Conservation (phyloP, 1,139 yeast species). For the Candida sanyaensis region DNA sequence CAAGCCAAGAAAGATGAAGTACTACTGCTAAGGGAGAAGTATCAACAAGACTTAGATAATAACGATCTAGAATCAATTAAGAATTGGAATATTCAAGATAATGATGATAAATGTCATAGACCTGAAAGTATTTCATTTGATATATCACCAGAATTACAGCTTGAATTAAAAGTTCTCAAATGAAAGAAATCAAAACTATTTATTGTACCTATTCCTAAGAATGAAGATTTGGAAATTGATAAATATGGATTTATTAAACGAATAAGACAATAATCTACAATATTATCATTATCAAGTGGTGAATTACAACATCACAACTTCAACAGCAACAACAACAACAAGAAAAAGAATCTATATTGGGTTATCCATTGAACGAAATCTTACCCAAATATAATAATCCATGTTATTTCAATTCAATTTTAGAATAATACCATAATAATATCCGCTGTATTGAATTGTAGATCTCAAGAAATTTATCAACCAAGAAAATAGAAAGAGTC, state of each 20-base stretch:
- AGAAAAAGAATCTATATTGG: conserved; percentile 57
- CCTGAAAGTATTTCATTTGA: background rate
- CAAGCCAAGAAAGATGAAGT: conserved; percentile 52
- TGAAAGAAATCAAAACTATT: conserved; percentile 1
- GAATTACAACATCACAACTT: conserved; percentile 3
- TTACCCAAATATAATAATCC: conserved; percentile 38
- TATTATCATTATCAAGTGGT: conserved; percentile 1
- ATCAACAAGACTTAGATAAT: background rate
- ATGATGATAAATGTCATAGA: background rate
- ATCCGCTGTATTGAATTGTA: conserved; percentile 76
- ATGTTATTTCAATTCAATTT: conserved; percentile 33
- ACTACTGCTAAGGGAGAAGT: conserved; percentile 23
- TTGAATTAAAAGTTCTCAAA: conserved; percentile 39
- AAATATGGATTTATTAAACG: conserved; percentile 51
- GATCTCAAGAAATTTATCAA: conserved; percentile 94
- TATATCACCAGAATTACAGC: conserved; percentile 29
- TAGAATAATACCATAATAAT: conserved; percentile 74
- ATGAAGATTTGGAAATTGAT: conserved; percentile 36
- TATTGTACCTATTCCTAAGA: background rate
- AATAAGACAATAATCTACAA: background rate
- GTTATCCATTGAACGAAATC: conserved; percentile 55
- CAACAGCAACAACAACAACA: background rate
- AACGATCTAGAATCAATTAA: background rate
- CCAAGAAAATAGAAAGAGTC: conserved; percentile 95
- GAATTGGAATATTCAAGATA: background rate